Base-by-base conservation (phyloP, 257 asterid genomes). In the Phtheirospermum japonicum region DNA sequence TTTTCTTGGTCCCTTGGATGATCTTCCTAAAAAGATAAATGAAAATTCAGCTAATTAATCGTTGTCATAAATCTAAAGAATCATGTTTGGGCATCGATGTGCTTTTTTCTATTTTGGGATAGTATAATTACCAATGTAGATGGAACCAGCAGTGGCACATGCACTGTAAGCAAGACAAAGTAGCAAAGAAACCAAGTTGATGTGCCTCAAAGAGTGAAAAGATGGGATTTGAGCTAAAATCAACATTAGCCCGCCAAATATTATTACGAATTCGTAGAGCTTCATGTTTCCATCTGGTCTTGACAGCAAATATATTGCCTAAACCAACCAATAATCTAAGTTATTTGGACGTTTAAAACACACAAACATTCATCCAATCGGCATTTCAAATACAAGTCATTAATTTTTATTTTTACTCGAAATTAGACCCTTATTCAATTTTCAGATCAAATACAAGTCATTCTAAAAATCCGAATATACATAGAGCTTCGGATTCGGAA, bases 211-310 rank as follows among this genome's bases (percentile, higher is more conserved):
- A 0, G 99, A 92, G 75, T 92, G 99, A 58, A 92, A 92, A 71
- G 99, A 92, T 67, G 99, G 99, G 76, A 89, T 73, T 75, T 92
- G 95, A 64, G 96, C 99, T 65, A 92, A 77, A 33, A 89, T 61
- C 72, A 92, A 60, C 95, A 86, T 81, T 16, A 89, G 66, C 14
- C 86, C 80, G 62, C 99, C 99, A 82, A 89, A 86, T 59, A 89
- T 85, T 0, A 78, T 73, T 11, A 89, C 83, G 36, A 89, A 92
- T 64, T 81, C 75, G 59, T 76, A 85, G 0, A 89, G 80, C 76
- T 80, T 76, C 86, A 92, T 79, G 9, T 55, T 60, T 53, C 93
- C 97, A 61, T 79, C 73, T 54, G 95, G 94, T 49, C 70, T 76
- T 28, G 79, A 72, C 39, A 88, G 46, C 52, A 82, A 61, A 63